These are phyloP conservation scores for Diaporthe capsici DNA, from an alignment of 2,329 filamentous ascomycete species.

Conservation along the genomic window DNA sequence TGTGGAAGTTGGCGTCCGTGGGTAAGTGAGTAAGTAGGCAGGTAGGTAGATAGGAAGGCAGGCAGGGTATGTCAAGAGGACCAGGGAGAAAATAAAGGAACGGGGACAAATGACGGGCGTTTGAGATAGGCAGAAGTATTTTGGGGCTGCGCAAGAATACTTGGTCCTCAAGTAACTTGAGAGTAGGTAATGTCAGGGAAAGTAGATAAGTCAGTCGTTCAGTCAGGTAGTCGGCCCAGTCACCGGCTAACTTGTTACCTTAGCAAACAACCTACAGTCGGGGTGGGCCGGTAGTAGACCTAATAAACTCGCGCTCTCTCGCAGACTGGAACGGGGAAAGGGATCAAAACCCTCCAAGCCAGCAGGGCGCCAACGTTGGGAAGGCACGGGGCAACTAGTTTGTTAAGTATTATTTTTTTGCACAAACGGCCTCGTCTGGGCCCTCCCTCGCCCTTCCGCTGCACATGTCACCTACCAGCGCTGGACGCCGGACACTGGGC, in stretches of 20 bases:
- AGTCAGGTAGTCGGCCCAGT: conserved; percentile 7
- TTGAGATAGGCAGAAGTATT: conserved; percentile 25
- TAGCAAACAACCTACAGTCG: background rate
- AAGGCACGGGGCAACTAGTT: conserved; percentile 35
- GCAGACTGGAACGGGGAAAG: background rate
- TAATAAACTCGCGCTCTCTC: background rate
- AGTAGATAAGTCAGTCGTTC: background rate
- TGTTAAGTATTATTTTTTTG: conserved; percentile 19
- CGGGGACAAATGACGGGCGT: background rate
- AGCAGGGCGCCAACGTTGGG: background rate
- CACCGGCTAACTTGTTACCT: background rate
- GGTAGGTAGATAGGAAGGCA: background rate
- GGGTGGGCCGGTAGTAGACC: background rate
- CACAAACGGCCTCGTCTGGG: background rate
- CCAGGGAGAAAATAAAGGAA: background rate
- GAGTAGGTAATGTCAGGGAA: background rate
- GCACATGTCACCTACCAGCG: background rate
- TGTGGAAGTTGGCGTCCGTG: background rate
- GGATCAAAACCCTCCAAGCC: conserved; percentile 9
- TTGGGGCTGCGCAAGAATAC: conserved; percentile 3
- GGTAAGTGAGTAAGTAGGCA: background rate
- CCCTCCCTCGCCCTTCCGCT: background rate
- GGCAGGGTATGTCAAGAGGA: background rate
- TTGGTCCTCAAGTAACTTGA: background rate
- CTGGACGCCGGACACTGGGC: background rate